Conservation (phyloP, 768 basidiomycete species). For the Glaciozyma martinii region DNA sequence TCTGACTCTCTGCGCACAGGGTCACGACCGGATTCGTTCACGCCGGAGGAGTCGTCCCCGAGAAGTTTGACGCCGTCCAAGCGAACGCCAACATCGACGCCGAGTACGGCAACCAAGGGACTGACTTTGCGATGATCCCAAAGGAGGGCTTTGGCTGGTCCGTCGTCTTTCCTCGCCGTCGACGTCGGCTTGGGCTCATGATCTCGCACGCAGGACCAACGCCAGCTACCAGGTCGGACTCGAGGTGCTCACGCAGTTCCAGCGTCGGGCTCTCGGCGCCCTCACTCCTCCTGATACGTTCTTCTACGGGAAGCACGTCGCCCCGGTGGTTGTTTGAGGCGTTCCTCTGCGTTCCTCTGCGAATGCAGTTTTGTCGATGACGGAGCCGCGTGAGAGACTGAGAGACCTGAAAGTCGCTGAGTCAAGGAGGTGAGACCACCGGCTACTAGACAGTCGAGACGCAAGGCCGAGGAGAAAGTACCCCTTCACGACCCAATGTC, state of each 20-base stretch:
- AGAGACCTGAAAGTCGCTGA: no score
- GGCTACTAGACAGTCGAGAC: no score
- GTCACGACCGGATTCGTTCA: constrained; percentile 92
- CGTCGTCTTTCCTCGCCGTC: not conserved
- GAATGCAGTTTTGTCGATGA: no score
- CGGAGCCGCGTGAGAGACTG: no score
- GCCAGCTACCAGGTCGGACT: constrained; percentile 96
- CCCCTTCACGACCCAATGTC: no score
- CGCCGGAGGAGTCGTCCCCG: constrained; percentile 95
- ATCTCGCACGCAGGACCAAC: constrained; percentile 24
- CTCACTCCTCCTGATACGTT: constrained; percentile 81
- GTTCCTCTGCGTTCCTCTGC: no score
- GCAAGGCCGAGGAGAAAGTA: no score
- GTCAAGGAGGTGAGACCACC: no score
- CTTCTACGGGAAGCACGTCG: constrained; percentile 15
- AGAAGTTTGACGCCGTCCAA: constrained; percentile 97
- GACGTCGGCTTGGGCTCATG: not conserved
- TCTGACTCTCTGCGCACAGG: constrained; percentile 42
- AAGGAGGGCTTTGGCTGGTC: constrained; percentile 97
- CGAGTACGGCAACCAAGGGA: constrained; percentile 90
- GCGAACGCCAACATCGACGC: constrained; percentile 93
- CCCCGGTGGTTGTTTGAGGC: no score
- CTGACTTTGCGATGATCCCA: constrained; percentile 96
- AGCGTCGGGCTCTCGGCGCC: constrained; percentile 89
- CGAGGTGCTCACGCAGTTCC: constrained; percentile 81